A percentile compares a stretch with the other conserved stretches of the same genome.
Conservation (phyloP, 371 early-diverging fungal species). For the Dichotomocladium elegans region DNA sequence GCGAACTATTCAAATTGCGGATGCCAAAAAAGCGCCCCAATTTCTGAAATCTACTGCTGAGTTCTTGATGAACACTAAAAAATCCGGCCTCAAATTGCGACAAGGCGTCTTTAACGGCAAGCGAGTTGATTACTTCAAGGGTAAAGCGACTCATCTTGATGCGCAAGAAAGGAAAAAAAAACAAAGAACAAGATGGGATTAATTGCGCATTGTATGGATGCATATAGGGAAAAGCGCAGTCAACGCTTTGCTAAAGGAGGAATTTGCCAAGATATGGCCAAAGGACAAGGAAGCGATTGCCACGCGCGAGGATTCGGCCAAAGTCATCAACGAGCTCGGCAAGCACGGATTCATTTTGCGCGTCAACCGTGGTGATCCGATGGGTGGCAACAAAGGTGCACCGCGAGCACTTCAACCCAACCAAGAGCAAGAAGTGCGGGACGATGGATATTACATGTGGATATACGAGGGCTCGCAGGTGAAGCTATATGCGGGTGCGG, state of each 20-base stretch:
- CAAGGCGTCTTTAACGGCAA: conserved; percentile 89
- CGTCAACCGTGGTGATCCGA: conserved; percentile 64
- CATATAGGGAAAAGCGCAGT: conserved; percentile 79
- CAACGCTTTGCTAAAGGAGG: conserved; percentile 77
- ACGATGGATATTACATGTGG: conserved; percentile 94
- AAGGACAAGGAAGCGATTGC: conserved; percentile 50
- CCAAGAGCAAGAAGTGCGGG: conserved; percentile 68
- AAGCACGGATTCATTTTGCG: conserved; percentile 67
- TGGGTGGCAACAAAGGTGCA: conserved; percentile 44
- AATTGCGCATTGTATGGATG: not conserved
- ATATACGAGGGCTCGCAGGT: conserved; percentile 88
- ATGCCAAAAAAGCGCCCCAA: conserved; percentile 40
- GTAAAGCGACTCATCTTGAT: too few relatives aligned
- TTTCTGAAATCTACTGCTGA: conserved; percentile 30
- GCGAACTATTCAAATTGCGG: conserved; percentile 32
- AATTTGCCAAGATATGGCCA: conserved; percentile 53
- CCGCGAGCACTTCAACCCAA: conserved; percentile 56
- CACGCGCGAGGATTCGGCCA: conserved; percentile 63
- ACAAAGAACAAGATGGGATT: not conserved
- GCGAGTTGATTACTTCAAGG: conserved; percentile 91
- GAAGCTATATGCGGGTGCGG: conserved; percentile 70
- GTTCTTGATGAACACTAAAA: conserved; percentile 38
- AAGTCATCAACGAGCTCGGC: conserved; percentile 67
- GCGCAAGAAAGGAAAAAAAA: not conserved
- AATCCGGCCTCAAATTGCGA: conserved; percentile 73